Evolutionary conservation across 345 rosid genomes (phyloP).

Genomic region (Rhodamnia argentea): DNA sequence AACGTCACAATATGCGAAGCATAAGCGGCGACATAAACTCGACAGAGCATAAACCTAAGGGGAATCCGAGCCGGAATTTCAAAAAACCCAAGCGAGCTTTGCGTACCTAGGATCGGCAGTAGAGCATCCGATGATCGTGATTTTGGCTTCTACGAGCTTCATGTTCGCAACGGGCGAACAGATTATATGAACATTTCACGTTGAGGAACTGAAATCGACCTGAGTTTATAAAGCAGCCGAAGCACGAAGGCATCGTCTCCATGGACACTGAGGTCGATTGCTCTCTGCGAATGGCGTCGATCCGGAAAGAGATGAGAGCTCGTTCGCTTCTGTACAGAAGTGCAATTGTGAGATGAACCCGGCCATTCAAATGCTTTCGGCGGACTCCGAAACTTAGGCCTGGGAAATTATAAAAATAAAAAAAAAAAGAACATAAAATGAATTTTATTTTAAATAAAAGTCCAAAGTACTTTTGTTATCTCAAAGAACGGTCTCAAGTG

Average conservation of each 20-base stretch:
- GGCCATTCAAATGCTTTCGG: background rate
- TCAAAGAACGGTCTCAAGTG: no score
- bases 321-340: background rate
- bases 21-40: background rate
- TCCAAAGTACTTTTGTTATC: no score
- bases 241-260: background rate
- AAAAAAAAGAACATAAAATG: no score
- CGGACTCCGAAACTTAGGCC: background rate
- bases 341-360: background rate
- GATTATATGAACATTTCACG: background rate
- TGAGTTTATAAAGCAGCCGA: background rate
- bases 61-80: background rate
- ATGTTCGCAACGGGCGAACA: background rate
- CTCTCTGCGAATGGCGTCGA: background rate
- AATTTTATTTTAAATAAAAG: no score
- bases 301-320: background rate
- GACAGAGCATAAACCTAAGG: background rate
- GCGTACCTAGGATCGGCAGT: background rate
- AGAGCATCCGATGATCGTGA: background rate
- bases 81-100: background rate
- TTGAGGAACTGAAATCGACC: background rate
- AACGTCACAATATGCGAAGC: background rate
- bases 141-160: background rate
- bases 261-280: background rate
- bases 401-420: no score